Conservation (phyloP, 1,139 yeast species). For the Taiozyma sp. region DNA sequence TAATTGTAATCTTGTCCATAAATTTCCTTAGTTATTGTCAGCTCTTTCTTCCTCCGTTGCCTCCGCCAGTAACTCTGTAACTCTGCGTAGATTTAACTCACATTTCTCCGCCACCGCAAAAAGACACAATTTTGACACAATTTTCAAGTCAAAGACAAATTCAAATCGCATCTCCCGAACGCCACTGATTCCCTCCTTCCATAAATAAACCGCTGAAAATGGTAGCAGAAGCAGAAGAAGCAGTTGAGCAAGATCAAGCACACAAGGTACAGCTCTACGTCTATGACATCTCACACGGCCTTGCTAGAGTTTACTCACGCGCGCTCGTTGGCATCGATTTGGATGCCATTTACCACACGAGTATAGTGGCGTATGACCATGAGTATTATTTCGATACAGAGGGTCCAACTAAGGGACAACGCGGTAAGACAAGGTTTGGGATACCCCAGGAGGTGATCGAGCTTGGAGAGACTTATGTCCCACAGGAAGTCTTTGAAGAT, state of each 20-base stretch:
- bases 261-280: conserved; percentile 52
- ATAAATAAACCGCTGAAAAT: no score
- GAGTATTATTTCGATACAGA: conserved; percentile 64
- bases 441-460: conserved; percentile 48
- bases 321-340: conserved; percentile 41
- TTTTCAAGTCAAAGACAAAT: neutral
- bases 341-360: conserved; percentile 69
- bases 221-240: conserved; percentile 3
- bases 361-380: conserved; percentile 49
- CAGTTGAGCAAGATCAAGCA: conserved; percentile 1
- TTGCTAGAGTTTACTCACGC: conserved; percentile 38
- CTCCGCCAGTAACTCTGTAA: no score
- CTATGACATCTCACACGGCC: conserved; percentile 54
- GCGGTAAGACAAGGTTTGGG: conserved; percentile 60
- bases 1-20: no score
- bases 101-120: no score
- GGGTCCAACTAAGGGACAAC: conserved; percentile 44
- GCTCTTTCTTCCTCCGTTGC: no score
- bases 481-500: conserved; percentile 48
- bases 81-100: no score
- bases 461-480: conserved; percentile 49
- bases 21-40: no score
- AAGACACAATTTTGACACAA: neutral
- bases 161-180: neutral
- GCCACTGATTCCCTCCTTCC: no score